A percentile compares a stretch with the other conserved stretches of the same genome.
Conservation (phyloP, 1,284 basidiomycete species). For the Garcileccinum viscosum region DNA sequence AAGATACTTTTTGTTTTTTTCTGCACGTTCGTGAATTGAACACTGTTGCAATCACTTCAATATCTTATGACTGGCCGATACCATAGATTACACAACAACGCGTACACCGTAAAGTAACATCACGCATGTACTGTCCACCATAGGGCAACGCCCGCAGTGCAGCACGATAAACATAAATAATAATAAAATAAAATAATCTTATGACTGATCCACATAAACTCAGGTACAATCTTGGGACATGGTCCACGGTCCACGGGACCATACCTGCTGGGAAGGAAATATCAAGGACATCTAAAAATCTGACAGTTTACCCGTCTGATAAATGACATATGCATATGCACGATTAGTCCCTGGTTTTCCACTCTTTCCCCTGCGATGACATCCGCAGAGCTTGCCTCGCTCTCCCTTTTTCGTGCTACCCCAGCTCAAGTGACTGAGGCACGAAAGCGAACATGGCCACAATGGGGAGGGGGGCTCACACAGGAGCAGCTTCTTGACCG, state of each 20-base stretch:
- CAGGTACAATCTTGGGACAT: too few relatives aligned
- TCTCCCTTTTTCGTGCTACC: constrained; percentile 31
- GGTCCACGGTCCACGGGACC: not conserved
- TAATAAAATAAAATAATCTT: too few relatives aligned
- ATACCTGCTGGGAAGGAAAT: constrained; percentile 2
- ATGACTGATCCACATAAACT: too few relatives aligned
- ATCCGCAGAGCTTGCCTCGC: constrained; percentile 19
- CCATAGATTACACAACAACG: too few relatives aligned
- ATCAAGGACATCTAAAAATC: not conserved
- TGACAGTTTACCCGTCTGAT: not conserved
- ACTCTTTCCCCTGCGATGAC: constrained; percentile 7
- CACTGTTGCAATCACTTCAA: not conserved
- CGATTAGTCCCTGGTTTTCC: not conserved
- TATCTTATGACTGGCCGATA: too few relatives aligned
- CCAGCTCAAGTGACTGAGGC: constrained; percentile 34
- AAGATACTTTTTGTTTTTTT: not conserved
- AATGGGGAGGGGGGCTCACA: constrained; percentile 44
- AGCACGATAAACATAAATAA: too few relatives aligned
- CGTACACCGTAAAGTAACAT: too few relatives aligned
- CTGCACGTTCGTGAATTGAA: not conserved
- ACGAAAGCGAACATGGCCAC: constrained; percentile 38
- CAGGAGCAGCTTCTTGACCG: constrained; percentile 44
- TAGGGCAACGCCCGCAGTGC: too few relatives aligned
- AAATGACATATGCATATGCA: constrained; percentile 1
- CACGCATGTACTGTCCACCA: too few relatives aligned